Conservation (phyloP, 2,329 filamentous ascomycete genomes). For the Claviceps lovelessii region DNA sequence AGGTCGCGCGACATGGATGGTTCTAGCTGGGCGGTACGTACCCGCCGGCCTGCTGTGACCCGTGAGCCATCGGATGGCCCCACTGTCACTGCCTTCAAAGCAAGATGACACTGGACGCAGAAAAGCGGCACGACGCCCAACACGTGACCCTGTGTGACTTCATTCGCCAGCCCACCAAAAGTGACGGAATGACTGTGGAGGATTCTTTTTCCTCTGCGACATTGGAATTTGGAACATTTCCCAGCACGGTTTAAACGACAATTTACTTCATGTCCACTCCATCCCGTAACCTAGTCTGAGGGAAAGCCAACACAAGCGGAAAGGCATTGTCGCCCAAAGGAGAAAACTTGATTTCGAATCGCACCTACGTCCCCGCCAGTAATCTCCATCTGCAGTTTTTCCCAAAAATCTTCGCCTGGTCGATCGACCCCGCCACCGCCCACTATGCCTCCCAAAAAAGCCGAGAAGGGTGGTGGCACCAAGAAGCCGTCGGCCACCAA, state of each 20-base stretch:
- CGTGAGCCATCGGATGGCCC: neutral
- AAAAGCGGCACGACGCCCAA: constrained; percentile 1
- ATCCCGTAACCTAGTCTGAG: neutral
- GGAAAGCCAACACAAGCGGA: neutral
- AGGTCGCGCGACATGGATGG: neutral
- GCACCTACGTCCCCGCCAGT: neutral
- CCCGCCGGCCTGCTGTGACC: neutral
- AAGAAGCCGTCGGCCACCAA: constrained; percentile 46
- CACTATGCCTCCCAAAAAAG: constrained; percentile 61
- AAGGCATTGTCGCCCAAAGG: neutral
- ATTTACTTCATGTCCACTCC: neutral
- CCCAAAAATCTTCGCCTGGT: neutral
- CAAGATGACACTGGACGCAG: neutral
- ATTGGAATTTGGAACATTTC: constrained; percentile 4
- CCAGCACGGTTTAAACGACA: neutral
- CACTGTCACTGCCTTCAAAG: no score
- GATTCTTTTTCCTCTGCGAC: constrained; percentile 8
- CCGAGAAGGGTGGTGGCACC: constrained; percentile 35
- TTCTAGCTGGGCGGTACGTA: neutral
- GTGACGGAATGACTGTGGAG: constrained; percentile 5
- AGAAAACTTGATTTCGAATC: neutral
- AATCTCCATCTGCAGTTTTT: neutral
- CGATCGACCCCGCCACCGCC: constrained; percentile 16
- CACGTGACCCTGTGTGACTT: constrained; percentile 15
- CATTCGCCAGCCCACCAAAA: constrained; percentile 13